Evolutionary conservation across 257 asterid species (phyloP), one percentile per base, ranked within the genome.

Genomic region (Thymus mandschuricus): DNA sequence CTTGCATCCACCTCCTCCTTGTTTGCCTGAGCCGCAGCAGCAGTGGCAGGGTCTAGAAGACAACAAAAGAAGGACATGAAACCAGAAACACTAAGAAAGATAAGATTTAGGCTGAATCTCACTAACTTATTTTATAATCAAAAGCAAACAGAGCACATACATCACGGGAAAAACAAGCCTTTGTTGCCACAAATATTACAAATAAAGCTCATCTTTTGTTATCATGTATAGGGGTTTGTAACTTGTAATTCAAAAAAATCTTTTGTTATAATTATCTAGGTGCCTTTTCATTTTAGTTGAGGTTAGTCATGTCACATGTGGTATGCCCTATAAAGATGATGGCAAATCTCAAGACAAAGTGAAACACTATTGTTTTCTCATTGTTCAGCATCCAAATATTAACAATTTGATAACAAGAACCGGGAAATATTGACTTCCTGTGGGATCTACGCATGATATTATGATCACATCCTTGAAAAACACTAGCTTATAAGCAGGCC

Each of bases 1-100:
- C 98, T 85, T 30, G 88, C 63, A 78, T 93, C 98, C 52, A 93
- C 88, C 80, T 93, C 98, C 78, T 88, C 97, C 74, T 69, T 81
- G 79, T 80, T 89, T 76, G 94, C 97, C 77, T 85, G 92, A 45
- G 91, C 80, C 59, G 96, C 92, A 76, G 96, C 92, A 54, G 88
- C 84, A 74, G 74, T 82, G 51, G 92, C 91, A 62, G 98, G 96
- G 79, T 90, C 98, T 93, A 78, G 56, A 50, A 30, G 69, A 48
- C 27, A 41, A 60, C 40, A 67, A 2, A 70, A 73, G 11, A 55
- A 31, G 21, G 38, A 79, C 13, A 77, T 60, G 66, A 30, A 68
- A 3, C 60, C 6, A 15, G 73, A 65, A 41, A 43, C 70, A 60
- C 41, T 46, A 15, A 40, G 28, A 13, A 41, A 51, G n/a, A 66